Conservation (phyloP, 2,329 filamentous ascomycete genomes). For the Ceratocystis variospora region DNA sequence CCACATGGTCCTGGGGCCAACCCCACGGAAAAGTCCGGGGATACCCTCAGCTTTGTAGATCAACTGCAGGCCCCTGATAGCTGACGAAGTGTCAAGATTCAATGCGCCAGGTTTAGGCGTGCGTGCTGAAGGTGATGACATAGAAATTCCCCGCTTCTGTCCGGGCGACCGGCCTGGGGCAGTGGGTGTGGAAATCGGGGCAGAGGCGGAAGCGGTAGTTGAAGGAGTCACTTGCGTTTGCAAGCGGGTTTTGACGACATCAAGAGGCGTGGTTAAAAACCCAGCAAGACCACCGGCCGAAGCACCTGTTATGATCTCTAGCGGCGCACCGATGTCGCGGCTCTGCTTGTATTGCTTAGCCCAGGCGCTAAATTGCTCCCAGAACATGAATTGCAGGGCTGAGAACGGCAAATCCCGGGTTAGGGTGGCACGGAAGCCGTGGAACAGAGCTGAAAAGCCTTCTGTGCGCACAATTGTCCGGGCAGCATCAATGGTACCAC, state of each 20-base stretch:
- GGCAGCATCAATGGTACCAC: slow-evolving; percentile 67
- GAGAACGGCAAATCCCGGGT: slow-evolving; percentile 93
- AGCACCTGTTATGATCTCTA: slow-evolving; percentile 82
- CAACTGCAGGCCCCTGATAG: slow-evolving; percentile 66
- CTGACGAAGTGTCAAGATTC: slow-evolving; percentile 76
- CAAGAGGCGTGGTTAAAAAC: slow-evolving; percentile 85
- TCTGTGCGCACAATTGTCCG: slow-evolving; percentile 73
- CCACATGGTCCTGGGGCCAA: slow-evolving; percentile 87
- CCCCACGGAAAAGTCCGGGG: slow-evolving; percentile 82
- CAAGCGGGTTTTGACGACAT: slow-evolving; percentile 92
- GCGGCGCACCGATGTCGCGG: slow-evolving; percentile 66
- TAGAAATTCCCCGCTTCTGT: slow-evolving; percentile 67
- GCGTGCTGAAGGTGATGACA: slow-evolving; percentile 75
- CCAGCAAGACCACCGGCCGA: slow-evolving; percentile 85
- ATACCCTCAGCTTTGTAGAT: slow-evolving; percentile 87
- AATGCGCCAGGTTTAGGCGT: slow-evolving; percentile 65
- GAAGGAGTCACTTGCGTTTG: slow-evolving; percentile 62
- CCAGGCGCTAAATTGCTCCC: slow-evolving; percentile 80
- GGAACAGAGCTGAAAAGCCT: slow-evolving; percentile 74
- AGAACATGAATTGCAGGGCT: slow-evolving; percentile 93
- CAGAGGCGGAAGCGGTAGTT: slow-evolving; percentile 22
- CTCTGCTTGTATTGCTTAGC: slow-evolving; percentile 66
- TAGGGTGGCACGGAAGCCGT: slow-evolving; percentile 93
- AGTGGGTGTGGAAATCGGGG: background rate
- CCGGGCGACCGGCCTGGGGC: slow-evolving; percentile 23